Evolutionary conservation across 805 yeast genomes (phyloP), one percentile per base, ranked within the genome.

Genomic region (Yarrowia sp.): DNA sequence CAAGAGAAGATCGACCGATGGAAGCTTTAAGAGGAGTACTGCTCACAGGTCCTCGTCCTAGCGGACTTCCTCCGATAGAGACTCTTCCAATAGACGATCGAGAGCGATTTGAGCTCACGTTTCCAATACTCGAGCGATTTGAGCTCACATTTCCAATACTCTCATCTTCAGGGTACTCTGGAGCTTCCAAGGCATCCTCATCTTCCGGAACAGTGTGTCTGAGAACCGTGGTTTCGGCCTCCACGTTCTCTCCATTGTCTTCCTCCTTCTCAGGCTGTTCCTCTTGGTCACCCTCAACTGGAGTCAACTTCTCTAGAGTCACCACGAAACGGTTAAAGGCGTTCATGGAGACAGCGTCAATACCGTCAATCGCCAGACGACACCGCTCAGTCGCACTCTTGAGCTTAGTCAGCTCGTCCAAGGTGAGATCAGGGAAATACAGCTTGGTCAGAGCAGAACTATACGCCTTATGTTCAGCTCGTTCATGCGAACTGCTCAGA

Each of bases 151-250:
- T n/a, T 2, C 42, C 11, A 19, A 11, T 11, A 1, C 16, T 2
- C n/a, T 52, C 58, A 19, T 53, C 59, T 14, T 53, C 59, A 40
- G 59, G 59, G 14, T 53, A 53, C 59, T 53, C 59, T 12, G 59
- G 59, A 3, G 59, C 59, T 16, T 53, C 59, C 16, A 53, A 14
- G 8, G 59, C 59, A 14, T 53, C 59, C 10, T 53, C 59, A 10
- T 53, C 59, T 5, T 53, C 59, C 8, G 59, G 59, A 19, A 53
- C 59, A 38, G 59, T 53, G 16, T 53, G 59, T 40, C 59, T 19
- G 8, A 53, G 59, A 1, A 40, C 45, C 1, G 59, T 40, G 0
- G 45, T 19, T 2, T 53, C 59, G 1, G 45, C 59, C 16, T 53
- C 56, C 41, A 2, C 38, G 7, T 50, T 10, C 19, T 19, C 19